phyloP scores from a whole-genome alignment of 2,329 filamentous ascomycete species.

The Claviceps sp. region DNA sequence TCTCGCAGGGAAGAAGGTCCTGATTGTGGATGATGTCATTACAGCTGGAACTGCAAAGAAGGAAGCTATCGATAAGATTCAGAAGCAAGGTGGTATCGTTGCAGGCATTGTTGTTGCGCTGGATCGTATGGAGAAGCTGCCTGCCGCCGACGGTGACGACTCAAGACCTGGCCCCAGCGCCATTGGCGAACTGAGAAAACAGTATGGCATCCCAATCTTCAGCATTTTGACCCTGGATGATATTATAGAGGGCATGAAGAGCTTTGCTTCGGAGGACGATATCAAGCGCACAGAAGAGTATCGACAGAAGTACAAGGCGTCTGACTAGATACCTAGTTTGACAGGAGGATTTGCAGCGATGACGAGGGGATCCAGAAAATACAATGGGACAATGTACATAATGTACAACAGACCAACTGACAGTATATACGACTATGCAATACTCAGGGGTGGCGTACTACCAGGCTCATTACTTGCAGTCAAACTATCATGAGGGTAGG shows the following conservation, averaged over 20 bases:
- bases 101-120: slow-evolving; percentile 81
- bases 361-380: not conserved
- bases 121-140: slow-evolving; percentile 75
- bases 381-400: not conserved
- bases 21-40: slow-evolving; percentile 94
- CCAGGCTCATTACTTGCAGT: not conserved
- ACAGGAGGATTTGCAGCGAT: not conserved
- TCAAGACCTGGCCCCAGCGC: slow-evolving; percentile 60
- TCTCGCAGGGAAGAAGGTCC: slow-evolving; percentile 69
- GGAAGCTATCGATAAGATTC: slow-evolving; percentile 83
- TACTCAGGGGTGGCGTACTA: no score
- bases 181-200: slow-evolving; percentile 71
- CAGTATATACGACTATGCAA: not conserved
- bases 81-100: slow-evolving; percentile 69
- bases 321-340: slow-evolving; percentile 24
- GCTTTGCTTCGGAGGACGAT: slow-evolving; percentile 47
- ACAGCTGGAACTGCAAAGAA: slow-evolving; percentile 89
- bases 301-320: slow-evolving; percentile 49
- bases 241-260: slow-evolving; percentile 57
- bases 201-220: slow-evolving; percentile 72
- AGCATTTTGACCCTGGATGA: slow-evolving; percentile 77
- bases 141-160: slow-evolving; percentile 50
- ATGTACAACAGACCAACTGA: not conserved
- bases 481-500: not conserved
- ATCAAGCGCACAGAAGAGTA: slow-evolving; percentile 61